These are phyloP conservation scores for Chernovozyma sophiae-reginae DNA, from an alignment of 1,139 yeast genomes.

Conservation along the genomic window DNA sequence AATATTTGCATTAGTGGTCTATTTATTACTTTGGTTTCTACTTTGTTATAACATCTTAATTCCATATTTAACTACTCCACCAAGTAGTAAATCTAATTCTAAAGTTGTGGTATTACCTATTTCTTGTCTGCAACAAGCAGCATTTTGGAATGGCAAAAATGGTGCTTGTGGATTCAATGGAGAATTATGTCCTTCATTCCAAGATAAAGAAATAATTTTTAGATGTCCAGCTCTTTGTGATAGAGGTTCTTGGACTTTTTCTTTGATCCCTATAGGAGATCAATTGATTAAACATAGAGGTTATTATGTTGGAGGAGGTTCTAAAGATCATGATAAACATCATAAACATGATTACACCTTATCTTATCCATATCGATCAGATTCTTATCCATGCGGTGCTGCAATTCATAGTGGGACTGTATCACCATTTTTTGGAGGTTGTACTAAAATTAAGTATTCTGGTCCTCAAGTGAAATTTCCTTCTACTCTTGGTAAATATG, in stretches of 20 bases:
- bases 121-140: constrained; percentile 33
- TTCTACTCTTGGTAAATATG: constrained; percentile 42
- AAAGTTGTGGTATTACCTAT: constrained; percentile 24
- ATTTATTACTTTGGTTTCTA: constrained; percentile 35
- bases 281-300: constrained; percentile 66
- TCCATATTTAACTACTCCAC: constrained; percentile 39
- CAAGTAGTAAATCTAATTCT: constrained; percentile 18
- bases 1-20: constrained; percentile 27
- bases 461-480: constrained; percentile 52
- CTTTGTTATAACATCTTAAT: constrained; percentile 24
- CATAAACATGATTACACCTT: constrained; percentile 15
- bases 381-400: constrained; percentile 85
- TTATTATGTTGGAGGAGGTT: constrained; percentile 74
- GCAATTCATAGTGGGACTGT: constrained; percentile 83
- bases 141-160: constrained; percentile 72
- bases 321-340: constrained; percentile 13
- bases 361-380: constrained; percentile 73
- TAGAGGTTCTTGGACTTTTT: constrained; percentile 70
- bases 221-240: constrained; percentile 91
- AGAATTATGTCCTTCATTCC: constrained; percentile 47
- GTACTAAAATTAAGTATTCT: constrained; percentile 60
- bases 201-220: constrained; percentile 42
- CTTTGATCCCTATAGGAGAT: constrained; percentile 73
- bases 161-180: constrained; percentile 75
- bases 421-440: constrained; percentile 76